Conservation (phyloP, 129 eudicot genomes). For the Rutidosis leptorrhynchoides region DNA sequence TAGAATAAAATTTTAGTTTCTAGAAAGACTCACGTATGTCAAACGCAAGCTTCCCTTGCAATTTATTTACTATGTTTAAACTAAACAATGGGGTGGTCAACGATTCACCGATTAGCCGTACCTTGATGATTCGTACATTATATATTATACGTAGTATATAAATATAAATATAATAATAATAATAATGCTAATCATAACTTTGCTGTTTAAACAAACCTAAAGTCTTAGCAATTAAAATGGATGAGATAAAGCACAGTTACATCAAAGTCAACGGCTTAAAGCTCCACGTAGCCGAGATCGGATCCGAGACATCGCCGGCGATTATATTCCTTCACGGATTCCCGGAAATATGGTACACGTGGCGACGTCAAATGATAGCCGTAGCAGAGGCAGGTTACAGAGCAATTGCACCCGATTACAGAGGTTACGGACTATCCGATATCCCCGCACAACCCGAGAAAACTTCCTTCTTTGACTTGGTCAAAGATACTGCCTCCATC, state of each 20-base stretch:
- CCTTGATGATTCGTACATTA: too few species aligned
- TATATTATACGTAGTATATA: too few species aligned
- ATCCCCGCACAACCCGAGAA: not conserved
- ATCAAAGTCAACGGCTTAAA: not conserved
- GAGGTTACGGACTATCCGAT: not conserved
- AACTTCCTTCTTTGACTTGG: not conserved
- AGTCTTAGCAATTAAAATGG: not conserved
- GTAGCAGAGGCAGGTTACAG: too few species aligned
- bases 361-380: not conserved
- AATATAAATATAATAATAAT: too few species aligned
- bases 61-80: too few species aligned
- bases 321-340: not conserved
- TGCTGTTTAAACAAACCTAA: not conserved
- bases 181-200: not conserved
- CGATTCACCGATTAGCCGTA: not conserved
- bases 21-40: too few species aligned
- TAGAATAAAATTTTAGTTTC: too few species aligned
- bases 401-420: too few species aligned
- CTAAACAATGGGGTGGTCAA: not conserved
- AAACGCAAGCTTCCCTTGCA: too few species aligned
- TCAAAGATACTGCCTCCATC: not conserved
- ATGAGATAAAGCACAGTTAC: not conserved
- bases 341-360: not conserved
- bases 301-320: not conserved
- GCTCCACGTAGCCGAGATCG: not conserved